phyloP scores from a whole-genome alignment of 1,284 basidiomycete species.

The Porodaedalea pini region DNA sequence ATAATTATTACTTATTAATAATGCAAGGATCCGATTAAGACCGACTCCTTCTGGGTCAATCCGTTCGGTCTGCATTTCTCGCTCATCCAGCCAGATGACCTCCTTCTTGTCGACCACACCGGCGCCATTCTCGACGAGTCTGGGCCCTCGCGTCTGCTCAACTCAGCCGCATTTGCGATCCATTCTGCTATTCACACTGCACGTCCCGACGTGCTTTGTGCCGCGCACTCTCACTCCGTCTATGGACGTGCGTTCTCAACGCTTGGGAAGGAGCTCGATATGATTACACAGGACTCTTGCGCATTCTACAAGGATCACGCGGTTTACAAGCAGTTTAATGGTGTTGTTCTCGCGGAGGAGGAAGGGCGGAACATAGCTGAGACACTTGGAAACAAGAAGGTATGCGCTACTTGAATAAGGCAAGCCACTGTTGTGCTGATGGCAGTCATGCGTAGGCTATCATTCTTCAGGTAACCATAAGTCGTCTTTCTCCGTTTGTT shows the following conservation, averaged over 20 bases:
- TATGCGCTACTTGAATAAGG: too few relatives aligned
- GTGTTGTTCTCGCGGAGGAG: conserved; percentile 55
- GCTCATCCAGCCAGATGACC: conserved; percentile 42
- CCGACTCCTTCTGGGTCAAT: conserved; percentile 56
- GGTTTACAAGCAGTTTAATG: conserved; percentile 48
- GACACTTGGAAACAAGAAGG: conserved; percentile 46
- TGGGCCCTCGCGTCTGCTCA: conserved; percentile 38
- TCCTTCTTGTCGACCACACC: conserved; percentile 46
- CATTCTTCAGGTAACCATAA: conserved; percentile 26
- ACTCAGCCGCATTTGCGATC: conserved; percentile 48
- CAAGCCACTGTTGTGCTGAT: neutral
- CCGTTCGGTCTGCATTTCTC: conserved; percentile 45
- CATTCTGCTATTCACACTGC: conserved; percentile 55
- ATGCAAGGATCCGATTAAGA: conserved; percentile 48
- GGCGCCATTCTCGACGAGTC: conserved; percentile 46
- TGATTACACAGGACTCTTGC: conserved; percentile 49
- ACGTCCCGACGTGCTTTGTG: conserved; percentile 60
- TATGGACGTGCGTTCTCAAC: conserved; percentile 60
- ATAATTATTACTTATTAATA: too few relatives aligned
- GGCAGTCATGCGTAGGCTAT: conserved; percentile 21
- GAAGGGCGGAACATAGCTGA: conserved; percentile 56
- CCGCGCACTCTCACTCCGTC: conserved; percentile 61
- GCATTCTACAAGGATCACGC: conserved; percentile 42
- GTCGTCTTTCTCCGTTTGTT: too few relatives aligned
- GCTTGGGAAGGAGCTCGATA: conserved; percentile 53